phyloP scores from a whole-genome alignment of 768 basidiomycete species.

The Sarcodon sp. region DNA sequence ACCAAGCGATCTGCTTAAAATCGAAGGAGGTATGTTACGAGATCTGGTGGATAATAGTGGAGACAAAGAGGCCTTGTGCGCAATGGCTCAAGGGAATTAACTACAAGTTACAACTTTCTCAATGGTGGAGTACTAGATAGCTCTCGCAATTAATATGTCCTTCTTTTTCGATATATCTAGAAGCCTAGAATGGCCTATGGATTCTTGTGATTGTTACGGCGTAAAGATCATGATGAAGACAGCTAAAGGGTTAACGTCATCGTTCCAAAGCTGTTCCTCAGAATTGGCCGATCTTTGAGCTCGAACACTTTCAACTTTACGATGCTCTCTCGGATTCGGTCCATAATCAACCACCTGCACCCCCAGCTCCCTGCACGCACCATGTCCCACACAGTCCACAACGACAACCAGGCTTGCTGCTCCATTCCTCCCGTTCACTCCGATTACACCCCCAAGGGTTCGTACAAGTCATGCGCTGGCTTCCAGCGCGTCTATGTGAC shows the following conservation, averaged over 20 bases:
- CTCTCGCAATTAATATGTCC: too few relatives aligned
- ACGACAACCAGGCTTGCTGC: slow-evolving; percentile 32
- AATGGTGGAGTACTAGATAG: too few relatives aligned
- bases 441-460: slow-evolving; percentile 39
- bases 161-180: too few relatives aligned
- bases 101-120: too few relatives aligned
- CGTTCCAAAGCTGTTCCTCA: too few relatives aligned
- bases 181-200: too few relatives aligned
- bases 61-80: slow-evolving; percentile 21
- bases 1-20: slow-evolving; percentile 26
- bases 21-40: slow-evolving; percentile 20
- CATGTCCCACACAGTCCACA: slow-evolving; percentile 20
- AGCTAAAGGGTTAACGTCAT: too few relatives aligned
- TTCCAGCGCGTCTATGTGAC: slow-evolving; percentile 35
- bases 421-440: slow-evolving; percentile 40
- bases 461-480: slow-evolving; percentile 29
- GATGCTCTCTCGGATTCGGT: slow-evolving; percentile 24
- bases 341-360: slow-evolving; percentile 25
- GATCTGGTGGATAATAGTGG: slow-evolving; percentile 27
- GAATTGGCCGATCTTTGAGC: too few relatives aligned
- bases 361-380: slow-evolving; percentile 22
- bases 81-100: slow-evolving; percentile 8
- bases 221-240: too few relatives aligned
- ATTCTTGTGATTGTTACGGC: too few relatives aligned
- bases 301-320: neutral